These are phyloP conservation scores for Gentiana macrophylla DNA, from an alignment of 257 asterid species.

Conservation along the genomic window DNA sequence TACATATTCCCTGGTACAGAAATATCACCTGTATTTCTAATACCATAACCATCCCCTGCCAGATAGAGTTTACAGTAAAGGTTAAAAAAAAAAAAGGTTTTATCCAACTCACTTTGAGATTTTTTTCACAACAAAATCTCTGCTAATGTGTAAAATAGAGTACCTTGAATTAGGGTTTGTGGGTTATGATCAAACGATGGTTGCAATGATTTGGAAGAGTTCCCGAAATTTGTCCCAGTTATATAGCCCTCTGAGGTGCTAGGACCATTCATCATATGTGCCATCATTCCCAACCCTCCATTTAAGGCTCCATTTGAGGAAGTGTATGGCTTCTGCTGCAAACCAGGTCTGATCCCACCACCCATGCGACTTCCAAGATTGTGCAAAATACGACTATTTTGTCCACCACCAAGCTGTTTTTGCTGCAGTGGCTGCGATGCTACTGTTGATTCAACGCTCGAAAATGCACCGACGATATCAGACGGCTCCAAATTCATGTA, in stretches of 20 bases:
- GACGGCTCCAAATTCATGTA: conserved; percentile 48
- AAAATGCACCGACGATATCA: conserved; percentile 38
- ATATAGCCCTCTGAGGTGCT: conserved; percentile 50
- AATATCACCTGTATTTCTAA: conserved; percentile 38
- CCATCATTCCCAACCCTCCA: conserved; percentile 64
- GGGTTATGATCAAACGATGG: conserved; percentile 63
- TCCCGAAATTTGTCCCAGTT: conserved; percentile 40
- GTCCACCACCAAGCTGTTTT: conserved; percentile 72
- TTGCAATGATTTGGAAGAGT: conserved; percentile 43
- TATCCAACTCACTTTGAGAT: neutral
- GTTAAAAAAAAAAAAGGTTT: conserved; percentile 2
- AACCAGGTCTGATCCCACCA: conserved; percentile 62
- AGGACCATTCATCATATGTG: conserved; percentile 40
- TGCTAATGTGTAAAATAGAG: conserved; percentile 1
- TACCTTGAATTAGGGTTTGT: conserved; percentile 57
- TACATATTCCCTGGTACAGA: conserved; percentile 59
- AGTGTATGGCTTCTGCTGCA: conserved; percentile 73
- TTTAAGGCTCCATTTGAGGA: conserved; percentile 45
- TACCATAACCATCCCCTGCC: conserved; percentile 75
- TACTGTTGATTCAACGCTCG: conserved; percentile 48
- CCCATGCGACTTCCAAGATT: conserved; percentile 78
- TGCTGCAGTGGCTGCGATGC: conserved; percentile 60
- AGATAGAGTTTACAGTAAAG: conserved; percentile 17
- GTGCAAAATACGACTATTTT: conserved; percentile 69
- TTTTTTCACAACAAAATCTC: neutral